Evolutionary conservation across 768 basidiomycete genomes (phyloP), one percentile per base, ranked within the genome.

Genomic region (Mycena leptocephala): DNA sequence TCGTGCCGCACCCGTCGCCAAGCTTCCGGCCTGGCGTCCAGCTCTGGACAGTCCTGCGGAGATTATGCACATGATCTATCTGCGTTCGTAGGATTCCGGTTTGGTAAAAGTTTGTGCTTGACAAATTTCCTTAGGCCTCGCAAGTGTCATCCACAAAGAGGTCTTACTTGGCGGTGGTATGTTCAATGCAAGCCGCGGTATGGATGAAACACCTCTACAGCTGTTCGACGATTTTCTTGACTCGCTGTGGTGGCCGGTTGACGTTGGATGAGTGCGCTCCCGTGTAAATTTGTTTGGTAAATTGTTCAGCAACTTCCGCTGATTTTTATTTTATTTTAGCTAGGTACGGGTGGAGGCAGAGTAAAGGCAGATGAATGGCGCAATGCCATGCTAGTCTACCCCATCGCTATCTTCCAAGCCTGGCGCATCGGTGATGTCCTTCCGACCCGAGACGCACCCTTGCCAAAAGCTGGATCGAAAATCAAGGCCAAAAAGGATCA

Each of bases 191-290:
- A 39, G 35, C 5, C 67, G 13, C 13, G 26, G 37, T 0, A 37
- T 35, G 51, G 67, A 58, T 1, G 37, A 35, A 55, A 69, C 67
- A 9, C 67, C 67, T 24, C 67, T 55, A 2, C 3, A 69, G 37
- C 51, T 30, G 3, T 58, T 69, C 35, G 51, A 69, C 26, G 33
- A 33, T 20, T 69, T 69, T 28, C 9, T 69, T 3, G 67, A 69
- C 5, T 35, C 32, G 3, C 3, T 69, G 13, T 53, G 55, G 67
- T 69, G 67, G 67, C 67, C 67, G 3, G 55, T 22, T 7, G 51
- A 69, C n/a, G 55, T 69, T 28, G 67, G 67, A 28, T 24, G 67
- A 55, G 67, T 69, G 16, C 53, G 35, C 7, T n/a, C 67, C 8
- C 51, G 67, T 32, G 67, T 69, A 56, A 1, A 5, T 69, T 58